Conservation (phyloP, 257 asterid genomes). For the Solanum piurae region DNA sequence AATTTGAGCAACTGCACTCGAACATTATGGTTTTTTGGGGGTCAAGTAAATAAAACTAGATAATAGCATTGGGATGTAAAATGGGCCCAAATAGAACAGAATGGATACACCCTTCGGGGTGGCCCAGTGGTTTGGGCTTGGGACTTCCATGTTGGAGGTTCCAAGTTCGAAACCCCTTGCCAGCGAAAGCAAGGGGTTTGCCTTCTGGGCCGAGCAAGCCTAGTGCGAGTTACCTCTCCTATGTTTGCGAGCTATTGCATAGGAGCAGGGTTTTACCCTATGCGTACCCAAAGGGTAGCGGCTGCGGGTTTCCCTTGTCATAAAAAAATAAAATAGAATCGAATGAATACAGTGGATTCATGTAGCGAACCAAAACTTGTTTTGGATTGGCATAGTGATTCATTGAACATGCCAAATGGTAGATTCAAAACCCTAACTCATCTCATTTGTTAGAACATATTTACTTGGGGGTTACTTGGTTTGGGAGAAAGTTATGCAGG, state of each 20-base stretch:
- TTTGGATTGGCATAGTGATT: neutral
- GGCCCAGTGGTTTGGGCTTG: neutral
- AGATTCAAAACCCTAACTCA: neutral
- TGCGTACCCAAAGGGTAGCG: neutral
- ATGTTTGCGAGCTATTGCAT: neutral
- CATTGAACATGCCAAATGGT: neutral
- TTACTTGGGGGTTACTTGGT: neutral
- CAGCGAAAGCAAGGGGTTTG: neutral
- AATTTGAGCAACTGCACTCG: neutral
- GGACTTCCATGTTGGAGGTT: neutral
- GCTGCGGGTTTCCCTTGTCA: neutral
- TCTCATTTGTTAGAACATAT: neutral
- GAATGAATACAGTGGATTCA: neutral
- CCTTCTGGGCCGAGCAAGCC: neutral
- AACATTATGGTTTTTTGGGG: neutral
- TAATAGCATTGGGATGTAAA: neutral
- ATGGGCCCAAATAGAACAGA: neutral
- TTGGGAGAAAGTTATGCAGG: neutral
- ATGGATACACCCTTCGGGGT: neutral
- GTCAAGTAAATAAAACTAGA: neutral
- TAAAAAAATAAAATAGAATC: neutral
- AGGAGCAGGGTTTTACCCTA: neutral
- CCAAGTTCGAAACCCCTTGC: neutral
- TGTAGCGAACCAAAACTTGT: neutral
- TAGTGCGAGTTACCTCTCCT: neutral